Base-by-base conservation (phyloP, 208 protist species). In the Acanthamoeba triangularis region DNA sequence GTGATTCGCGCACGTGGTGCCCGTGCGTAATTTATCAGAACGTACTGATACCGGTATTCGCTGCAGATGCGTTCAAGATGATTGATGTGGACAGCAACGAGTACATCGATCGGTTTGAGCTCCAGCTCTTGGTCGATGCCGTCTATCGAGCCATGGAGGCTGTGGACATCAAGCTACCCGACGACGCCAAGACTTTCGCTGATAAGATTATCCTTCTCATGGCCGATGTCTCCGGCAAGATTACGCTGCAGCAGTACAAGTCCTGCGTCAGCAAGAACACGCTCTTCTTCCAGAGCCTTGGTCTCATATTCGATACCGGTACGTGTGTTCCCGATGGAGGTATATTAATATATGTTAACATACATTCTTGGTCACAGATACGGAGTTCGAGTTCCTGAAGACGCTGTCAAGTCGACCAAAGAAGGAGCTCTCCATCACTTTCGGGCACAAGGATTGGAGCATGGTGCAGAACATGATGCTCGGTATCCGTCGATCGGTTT, bases 381-480 rank as follows among this genome's bases (percentile, higher is more conserved):
- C 63, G 3, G 52, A 94, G 41, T 94, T 94, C 30, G 56, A 94
- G 44, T 94, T 67, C 44, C 30, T 94, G 49, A 80, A 52, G 54
- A 16, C 28, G 54, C 69, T 61, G 30, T 30, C 74, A 13, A 41
- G 91, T 63, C 91, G 54, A 85, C 61, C 52, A 20, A 69, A 94
- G 30, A 94, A 94, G 33, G 69, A 84, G 35, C 44, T 94, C 6
- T 94, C 91, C 11, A 94, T 94, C 37, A 94, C 91, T 6, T 94
- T 94, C 30, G 91, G 91, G 4, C 37, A 94, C 69, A 94, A 94
- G 47, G 91, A 94, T 28, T 94, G 91, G 91, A 85, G 30, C 10
- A 28, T 94, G 33, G 91, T 94, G 11, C 91, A 94, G 54, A 94
- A 94, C 37, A 78, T 94, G 91, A 94, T 94, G 91, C 44, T 94